phyloP scores from a whole-genome alignment of 78 protist species.

The Dictyostelium discoideum region DNA sequence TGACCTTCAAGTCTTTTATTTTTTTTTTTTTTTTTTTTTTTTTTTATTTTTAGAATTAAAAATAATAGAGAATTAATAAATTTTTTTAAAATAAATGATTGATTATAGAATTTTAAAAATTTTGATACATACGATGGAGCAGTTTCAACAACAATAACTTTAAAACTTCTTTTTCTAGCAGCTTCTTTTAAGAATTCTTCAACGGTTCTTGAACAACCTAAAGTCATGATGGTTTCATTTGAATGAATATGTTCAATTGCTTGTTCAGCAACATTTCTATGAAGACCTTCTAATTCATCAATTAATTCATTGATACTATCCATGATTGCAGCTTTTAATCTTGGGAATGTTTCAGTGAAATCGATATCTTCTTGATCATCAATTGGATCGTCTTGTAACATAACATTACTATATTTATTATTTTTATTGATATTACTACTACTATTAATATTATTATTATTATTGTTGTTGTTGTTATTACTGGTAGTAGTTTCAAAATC shows the following conservation, averaged over 20 bases:
- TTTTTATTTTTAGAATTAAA: too few relatives aligned
- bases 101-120: too few relatives aligned
- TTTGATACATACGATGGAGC: constrained; percentile 75
- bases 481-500: neutral
- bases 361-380: constrained; percentile 39
- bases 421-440: neutral
- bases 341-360: constrained; percentile 13
- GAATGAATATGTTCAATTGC: constrained; percentile 82
- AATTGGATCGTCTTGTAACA: neutral
- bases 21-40: neutral
- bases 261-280: constrained; percentile 62
- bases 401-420: neutral
- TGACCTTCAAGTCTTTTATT: constrained; percentile 71
- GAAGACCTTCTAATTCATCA: constrained; percentile 61
- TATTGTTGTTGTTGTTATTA: neutral
- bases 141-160: constrained; percentile 84
- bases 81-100: too few relatives aligned
- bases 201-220: constrained; percentile 84
- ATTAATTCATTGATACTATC: constrained; percentile 44
- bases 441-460: neutral
- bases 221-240: constrained; percentile 86
- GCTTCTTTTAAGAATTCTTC: constrained; percentile 81
- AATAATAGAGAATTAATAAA: too few relatives aligned
- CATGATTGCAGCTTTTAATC: constrained; percentile 45
- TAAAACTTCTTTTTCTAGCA: constrained; percentile 66